These are phyloP conservation scores for Calophaca sinica DNA, from an alignment of 306 rosid genomes.

Conservation along the genomic window DNA sequence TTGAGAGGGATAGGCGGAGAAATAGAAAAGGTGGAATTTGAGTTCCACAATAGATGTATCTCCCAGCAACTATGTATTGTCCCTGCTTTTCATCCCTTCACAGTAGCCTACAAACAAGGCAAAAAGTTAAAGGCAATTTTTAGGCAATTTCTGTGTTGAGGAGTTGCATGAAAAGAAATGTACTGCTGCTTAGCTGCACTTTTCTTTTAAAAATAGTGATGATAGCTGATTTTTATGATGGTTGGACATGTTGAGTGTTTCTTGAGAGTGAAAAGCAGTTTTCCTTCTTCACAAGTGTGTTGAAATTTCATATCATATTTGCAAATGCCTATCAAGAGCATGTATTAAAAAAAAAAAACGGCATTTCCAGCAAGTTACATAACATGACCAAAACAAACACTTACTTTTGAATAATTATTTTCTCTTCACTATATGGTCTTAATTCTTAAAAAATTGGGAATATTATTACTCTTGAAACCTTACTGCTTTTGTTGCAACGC, in stretches of 20 bases:
- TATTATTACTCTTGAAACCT: background rate
- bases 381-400: background rate
- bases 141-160: no score
- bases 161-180: slow-evolving; percentile 9
- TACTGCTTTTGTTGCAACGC: slow-evolving; percentile 43
- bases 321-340: background rate
- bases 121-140: no score
- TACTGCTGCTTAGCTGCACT: background rate
- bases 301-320: background rate
- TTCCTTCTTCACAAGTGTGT: background rate
- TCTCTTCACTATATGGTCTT: background rate
- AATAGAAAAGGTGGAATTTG: no score
- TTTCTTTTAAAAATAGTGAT: background rate
- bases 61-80: no score
- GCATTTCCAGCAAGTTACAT: slow-evolving; percentile 19
- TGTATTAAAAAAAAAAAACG: background rate
- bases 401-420: background rate
- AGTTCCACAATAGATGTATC: no score
- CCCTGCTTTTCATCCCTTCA: no score
- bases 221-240: background rate
- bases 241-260: background rate
- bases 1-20: no score
- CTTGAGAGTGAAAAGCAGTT: slow-evolving; percentile 12
- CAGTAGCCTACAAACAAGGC: no score
- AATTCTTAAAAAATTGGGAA: background rate